Evolutionary conservation across 805 yeast genomes (phyloP).

Genomic region (Kazachstania viticola): DNA sequence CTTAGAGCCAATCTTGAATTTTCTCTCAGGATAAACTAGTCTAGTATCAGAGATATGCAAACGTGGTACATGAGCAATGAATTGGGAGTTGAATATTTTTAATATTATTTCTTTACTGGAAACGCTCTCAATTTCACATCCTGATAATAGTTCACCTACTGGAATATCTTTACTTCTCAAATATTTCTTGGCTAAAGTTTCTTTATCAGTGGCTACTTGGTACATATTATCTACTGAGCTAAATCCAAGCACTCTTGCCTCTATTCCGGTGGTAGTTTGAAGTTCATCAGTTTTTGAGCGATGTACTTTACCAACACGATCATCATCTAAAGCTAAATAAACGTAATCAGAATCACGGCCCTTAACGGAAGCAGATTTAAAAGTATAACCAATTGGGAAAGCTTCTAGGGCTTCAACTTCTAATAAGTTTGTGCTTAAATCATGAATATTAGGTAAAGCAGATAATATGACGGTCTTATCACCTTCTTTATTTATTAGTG

Average conservation of each 20-base stretch:
- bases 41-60: slow-evolving; percentile 75
- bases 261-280: slow-evolving; percentile 49
- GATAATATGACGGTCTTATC: slow-evolving; percentile 54
- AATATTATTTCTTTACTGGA: slow-evolving; percentile 56
- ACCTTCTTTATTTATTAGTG: slow-evolving; percentile 37
- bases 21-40: slow-evolving; percentile 82
- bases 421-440: slow-evolving; percentile 8
- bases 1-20: slow-evolving; percentile 74
- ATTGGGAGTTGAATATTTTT: slow-evolving; percentile 47
- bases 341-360: slow-evolving; percentile 49
- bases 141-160: slow-evolving; percentile 52
- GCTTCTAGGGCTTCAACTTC: slow-evolving; percentile 40
- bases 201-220: slow-evolving; percentile 58
- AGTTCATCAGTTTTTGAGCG: slow-evolving; percentile 50
- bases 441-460: slow-evolving; percentile 41
- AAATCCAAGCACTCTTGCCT: slow-evolving; percentile 72
- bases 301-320: slow-evolving; percentile 63
- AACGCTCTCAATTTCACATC: slow-evolving; percentile 46
- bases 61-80: slow-evolving; percentile 64
- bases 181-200: slow-evolving; percentile 50
- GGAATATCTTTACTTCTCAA: slow-evolving; percentile 64
- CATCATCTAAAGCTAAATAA: slow-evolving; percentile 45
- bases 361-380: slow-evolving; percentile 40
- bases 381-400: slow-evolving; percentile 66
- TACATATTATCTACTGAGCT: slow-evolving; percentile 55